Evolutionary conservation across 129 eudicot genomes (phyloP), one percentile per base, ranked within the genome.

Genomic region (Saposhnikovia divaricata): DNA sequence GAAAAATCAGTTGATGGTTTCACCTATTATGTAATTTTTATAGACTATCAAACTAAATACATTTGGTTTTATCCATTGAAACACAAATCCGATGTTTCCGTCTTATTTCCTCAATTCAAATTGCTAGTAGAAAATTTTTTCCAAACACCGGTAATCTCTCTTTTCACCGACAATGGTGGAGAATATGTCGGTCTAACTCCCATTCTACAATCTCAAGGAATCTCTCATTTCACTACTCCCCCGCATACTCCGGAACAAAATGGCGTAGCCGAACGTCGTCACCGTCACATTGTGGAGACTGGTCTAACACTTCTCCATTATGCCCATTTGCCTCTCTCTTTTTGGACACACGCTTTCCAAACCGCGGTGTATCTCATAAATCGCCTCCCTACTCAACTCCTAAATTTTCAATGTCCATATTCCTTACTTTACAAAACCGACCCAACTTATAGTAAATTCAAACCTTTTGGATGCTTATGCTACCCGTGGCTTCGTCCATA

Each of bases 401-500:
- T 39, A 31, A 39, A 73, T 0, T 5, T 73, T 38, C 13, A 19
- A 16, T 72, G 80, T 6, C 80, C 80, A 43, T 81, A 42, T 81
- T 51, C 59, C 59, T 51, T 51, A 4, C 59, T 51, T 51, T 51
- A 51, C n/a, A 51, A 51, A 51, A 51, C 59, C 3, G 4, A 7
- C 2, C 69, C 69, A 7, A 21, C 69, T 61, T 61, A 47, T 39
- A 21, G 0, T 4, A 53, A 68, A 43, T 53, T 82, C 11, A 38
- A 68, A 6, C 44, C 42, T 8, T 82, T 82, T 27, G 85, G 85
- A 14, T 69, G 74, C 10, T 27, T 70, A 3, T 77, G 85, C 39
- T 82, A 78, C 28, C 72, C 77, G 1, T 66, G 82, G 76, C 82
- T 79, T 79, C 37, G 74, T 18, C 82, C 82, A 65, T 79, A 79